These are phyloP conservation scores for Mayamaea pseudoterrestris DNA, from an alignment of 108 stramenopile species.

Conservation along the genomic window DNA sequence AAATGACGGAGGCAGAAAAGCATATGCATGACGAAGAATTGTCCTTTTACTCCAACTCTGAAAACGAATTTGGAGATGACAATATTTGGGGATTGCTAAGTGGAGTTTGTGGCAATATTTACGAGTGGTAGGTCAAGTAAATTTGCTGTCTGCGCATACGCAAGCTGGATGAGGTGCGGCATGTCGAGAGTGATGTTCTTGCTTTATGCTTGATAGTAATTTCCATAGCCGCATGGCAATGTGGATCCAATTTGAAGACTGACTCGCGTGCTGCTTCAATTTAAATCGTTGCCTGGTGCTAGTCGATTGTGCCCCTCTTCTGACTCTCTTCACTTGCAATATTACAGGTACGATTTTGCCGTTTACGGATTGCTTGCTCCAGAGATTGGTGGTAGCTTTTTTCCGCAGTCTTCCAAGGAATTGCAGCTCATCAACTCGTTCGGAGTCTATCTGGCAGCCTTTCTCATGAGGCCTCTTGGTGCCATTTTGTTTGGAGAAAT, in stretches of 20 bases:
- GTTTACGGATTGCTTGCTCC: slow-evolving; percentile 73
- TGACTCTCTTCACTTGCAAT: background rate
- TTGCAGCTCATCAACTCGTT: slow-evolving; percentile 62
- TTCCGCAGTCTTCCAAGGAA: slow-evolving; percentile 44
- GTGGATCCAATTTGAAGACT: background rate
- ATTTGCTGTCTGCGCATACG: background rate
- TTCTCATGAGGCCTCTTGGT: slow-evolving; percentile 57
- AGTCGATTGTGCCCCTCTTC: too few relatives aligned
- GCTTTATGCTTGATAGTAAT: slow-evolving; percentile 21
- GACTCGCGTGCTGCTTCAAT: too few relatives aligned
- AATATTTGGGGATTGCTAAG: slow-evolving; percentile 63
- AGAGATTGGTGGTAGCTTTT: slow-evolving; percentile 64
- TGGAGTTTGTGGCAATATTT: slow-evolving; percentile 57
- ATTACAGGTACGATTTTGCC: slow-evolving; percentile 78
- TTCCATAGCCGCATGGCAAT: slow-evolving; percentile 8
- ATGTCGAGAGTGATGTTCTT: slow-evolving; percentile 14
- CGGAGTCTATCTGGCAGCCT: slow-evolving; percentile 80
- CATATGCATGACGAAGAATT: slow-evolving; percentile 39
- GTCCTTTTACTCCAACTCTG: slow-evolving; percentile 36
- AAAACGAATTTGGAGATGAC: slow-evolving; percentile 46
- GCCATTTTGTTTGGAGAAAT: slow-evolving; percentile 61
- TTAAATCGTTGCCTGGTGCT: too few relatives aligned
- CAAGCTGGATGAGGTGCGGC: background rate
- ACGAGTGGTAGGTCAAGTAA: slow-evolving; percentile 38
- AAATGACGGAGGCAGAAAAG: slow-evolving; percentile 18